Conservation (phyloP, 2,329 filamentous ascomycete species). For the Trichoderma sp. region DNA sequence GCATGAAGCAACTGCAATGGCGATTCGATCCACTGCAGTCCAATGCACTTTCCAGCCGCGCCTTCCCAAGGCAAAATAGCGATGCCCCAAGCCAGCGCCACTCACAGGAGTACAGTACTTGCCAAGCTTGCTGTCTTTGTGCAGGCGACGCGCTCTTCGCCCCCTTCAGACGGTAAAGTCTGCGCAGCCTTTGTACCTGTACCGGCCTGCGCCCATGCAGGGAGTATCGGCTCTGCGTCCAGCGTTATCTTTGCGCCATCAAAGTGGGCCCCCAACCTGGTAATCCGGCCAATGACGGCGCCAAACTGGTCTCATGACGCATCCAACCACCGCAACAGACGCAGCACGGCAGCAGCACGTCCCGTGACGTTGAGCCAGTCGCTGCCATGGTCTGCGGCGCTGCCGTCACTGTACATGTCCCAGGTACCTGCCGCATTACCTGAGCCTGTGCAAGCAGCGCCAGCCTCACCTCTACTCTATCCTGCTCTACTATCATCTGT, state of each 20-base stretch:
- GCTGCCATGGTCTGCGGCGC: constrained; percentile 13
- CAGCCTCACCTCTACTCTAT: constrained; percentile 20
- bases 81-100: neutral
- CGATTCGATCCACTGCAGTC: no score
- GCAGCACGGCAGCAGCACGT: constrained; percentile 18
- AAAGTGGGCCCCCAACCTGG: neutral
- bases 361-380: constrained; percentile 25
- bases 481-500: neutral
- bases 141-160: neutral
- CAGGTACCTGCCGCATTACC: neutral
- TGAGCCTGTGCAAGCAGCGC: constrained; percentile 13
- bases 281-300: neutral
- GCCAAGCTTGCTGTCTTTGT: neutral
- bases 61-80: neutral
- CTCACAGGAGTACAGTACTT: neutral
- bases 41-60: neutral
- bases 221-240: constrained; percentile 16
- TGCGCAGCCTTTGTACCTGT: constrained; percentile 9
- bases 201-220: constrained; percentile 3
- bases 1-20: no score
- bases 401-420: constrained; percentile 23
- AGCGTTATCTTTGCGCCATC: constrained; percentile 17
- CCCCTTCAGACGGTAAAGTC: neutral
- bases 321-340: constrained; percentile 34
- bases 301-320: constrained; percentile 38